A percentile compares a stretch with the other conserved stretches of the same genome.
phyloP scores from a whole-genome alignment of 345 rosid genomes.

The Cochlearia excelsa region DNA sequence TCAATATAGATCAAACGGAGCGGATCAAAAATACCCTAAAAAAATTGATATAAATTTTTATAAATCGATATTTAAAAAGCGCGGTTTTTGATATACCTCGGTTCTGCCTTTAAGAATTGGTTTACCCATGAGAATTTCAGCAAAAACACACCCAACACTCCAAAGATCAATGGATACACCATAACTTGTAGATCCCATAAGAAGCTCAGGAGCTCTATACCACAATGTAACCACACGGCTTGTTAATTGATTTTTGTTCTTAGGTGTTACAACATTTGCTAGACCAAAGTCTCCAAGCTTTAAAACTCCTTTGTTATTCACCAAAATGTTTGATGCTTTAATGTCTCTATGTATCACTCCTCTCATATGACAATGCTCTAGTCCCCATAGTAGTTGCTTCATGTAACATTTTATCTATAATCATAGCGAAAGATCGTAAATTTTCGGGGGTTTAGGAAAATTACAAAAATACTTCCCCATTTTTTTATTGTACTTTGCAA shows the following conservation, averaged over 20 bases:
- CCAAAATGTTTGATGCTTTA: conserved; percentile 66
- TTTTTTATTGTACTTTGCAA: too few relatives aligned
- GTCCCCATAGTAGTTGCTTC: conserved; percentile 61
- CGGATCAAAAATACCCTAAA: too few relatives aligned
- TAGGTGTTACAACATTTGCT: conserved; percentile 51
- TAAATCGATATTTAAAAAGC: too few relatives aligned
- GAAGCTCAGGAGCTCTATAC: conserved; percentile 85
- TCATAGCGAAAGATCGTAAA: neutral
- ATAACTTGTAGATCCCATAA: conserved; percentile 76
- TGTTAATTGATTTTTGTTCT: conserved; percentile 53
- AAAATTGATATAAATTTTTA: too few relatives aligned
- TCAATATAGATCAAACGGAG: too few relatives aligned
- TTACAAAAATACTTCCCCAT: too few relatives aligned
- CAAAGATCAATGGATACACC: conserved; percentile 66
- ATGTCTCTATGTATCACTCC: conserved; percentile 77
- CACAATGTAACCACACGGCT: conserved; percentile 82
- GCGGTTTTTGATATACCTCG: conserved; percentile 40
- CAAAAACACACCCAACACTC: conserved; percentile 82
- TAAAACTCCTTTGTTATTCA: conserved; percentile 62
- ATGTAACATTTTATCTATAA: conserved; percentile 55
- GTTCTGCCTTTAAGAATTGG: conserved; percentile 81
- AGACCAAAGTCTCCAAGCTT: conserved; percentile 76
- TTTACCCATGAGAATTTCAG: conserved; percentile 58
- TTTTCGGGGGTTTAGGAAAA: too few relatives aligned
- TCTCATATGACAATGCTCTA: conserved; percentile 71